Percentiles rank a stretch among this genome's conserved stretches.
phyloP scores from a whole-genome alignment of 2,329 filamentous ascomycete genomes.

The Sporothrix brunneoviolacea region DNA sequence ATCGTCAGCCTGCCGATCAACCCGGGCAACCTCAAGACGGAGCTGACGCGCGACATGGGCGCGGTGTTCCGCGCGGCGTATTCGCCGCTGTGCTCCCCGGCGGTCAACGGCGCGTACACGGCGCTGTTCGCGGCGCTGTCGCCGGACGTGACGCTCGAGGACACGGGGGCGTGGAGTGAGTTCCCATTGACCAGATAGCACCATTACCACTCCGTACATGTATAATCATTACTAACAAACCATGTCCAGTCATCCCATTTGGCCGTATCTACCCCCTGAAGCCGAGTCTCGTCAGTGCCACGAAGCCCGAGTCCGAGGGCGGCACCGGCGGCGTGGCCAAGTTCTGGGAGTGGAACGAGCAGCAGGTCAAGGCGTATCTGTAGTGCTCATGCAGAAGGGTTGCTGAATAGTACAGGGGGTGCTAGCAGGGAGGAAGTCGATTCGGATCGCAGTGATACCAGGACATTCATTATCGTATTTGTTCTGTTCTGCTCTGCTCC shows the following conservation, averaged over 20 bases:
- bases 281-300: not conserved
- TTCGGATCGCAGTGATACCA: not conserved
- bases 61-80: constrained; percentile 17
- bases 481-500: not conserved
- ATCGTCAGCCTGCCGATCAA: constrained; percentile 24
- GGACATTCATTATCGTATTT: not conserved
- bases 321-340: constrained; percentile 5
- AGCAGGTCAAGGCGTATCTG: constrained; percentile 12
- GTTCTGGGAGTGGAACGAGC: constrained; percentile 15
- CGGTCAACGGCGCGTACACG: constrained; percentile 39
- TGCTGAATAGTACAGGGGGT: not conserved
- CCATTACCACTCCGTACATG: too few relatives aligned
- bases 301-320: constrained; percentile 11
- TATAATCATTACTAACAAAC: too few relatives aligned
- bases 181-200: too few relatives aligned
- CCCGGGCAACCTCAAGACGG: constrained; percentile 34
- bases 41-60: constrained; percentile 29
- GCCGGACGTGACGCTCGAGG: constrained; percentile 34
- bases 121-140: constrained; percentile 41
- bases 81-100: constrained; percentile 22
- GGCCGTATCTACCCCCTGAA: constrained; percentile 5
- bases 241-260: constrained; percentile 17
- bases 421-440: not conserved
- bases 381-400: too few relatives aligned
- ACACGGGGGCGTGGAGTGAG: constrained; percentile 2